A percentile compares a stretch with the other conserved stretches of the same genome.
Conservation (phyloP, 1,284 basidiomycete genomes). For the Leccinum ponderosum region DNA sequence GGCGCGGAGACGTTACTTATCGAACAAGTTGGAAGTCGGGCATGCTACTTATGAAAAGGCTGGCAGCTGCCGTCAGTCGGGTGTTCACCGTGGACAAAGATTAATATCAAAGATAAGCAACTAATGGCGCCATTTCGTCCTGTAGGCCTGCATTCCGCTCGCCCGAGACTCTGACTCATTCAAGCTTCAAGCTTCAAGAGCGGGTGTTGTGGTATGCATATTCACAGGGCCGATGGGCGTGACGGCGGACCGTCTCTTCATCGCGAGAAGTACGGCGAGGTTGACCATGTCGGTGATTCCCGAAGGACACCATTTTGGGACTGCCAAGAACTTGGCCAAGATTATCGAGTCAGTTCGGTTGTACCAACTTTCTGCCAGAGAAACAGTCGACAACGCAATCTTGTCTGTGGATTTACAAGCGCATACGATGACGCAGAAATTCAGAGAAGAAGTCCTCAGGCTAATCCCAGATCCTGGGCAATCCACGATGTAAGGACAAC, state of each 20-base stretch:
- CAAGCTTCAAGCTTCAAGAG: too few species aligned
- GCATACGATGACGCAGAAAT: slow-evolving; percentile 57
- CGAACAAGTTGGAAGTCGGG: neutral
- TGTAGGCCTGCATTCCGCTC: neutral
- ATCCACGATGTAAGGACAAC: slow-evolving; percentile 42
- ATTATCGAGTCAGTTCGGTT: neutral
- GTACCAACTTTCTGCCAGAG: neutral
- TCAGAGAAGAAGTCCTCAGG: slow-evolving; percentile 67
- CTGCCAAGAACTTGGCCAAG: neutral
- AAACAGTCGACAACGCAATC: neutral
- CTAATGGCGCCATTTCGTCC: neutral
- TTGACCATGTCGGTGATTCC: neutral
- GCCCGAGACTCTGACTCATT: too few species aligned
- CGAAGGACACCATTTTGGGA: neutral
- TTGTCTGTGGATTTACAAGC: neutral
- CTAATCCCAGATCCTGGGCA: slow-evolving; percentile 51
- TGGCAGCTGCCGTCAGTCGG: neutral
- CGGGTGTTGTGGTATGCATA: too few species aligned
- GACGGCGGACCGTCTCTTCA: too few species aligned
- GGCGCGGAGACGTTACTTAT: neutral
- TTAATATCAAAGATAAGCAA: neutral
- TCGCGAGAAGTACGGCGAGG: too few species aligned
- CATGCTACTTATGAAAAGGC: too few species aligned
- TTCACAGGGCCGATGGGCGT: too few species aligned
- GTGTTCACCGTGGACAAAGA: neutral